phyloP scores from a whole-genome alignment of 768 basidiomycete genomes.

The Podaxis mareebaensis region DNA sequence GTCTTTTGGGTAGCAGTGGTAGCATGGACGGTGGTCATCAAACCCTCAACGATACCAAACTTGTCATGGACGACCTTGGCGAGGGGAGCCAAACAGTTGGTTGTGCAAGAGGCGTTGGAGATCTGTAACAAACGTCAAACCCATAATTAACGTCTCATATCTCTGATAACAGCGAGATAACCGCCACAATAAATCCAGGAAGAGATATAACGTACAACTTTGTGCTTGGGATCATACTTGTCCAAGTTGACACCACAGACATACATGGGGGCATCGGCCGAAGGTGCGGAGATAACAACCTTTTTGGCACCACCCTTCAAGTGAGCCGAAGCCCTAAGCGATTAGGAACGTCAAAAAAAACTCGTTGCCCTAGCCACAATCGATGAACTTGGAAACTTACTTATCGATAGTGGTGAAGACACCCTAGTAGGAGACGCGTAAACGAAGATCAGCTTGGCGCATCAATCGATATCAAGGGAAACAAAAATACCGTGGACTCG shows the following conservation, averaged over 20 bases:
- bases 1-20: slow-evolving; percentile 97
- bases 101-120: slow-evolving; percentile 99
- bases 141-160: slow-evolving; percentile 11
- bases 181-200: background rate
- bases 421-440: slow-evolving; percentile 52
- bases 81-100: slow-evolving; percentile 99
- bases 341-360: slow-evolving; percentile 15
- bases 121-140: slow-evolving; percentile 46
- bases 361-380: slow-evolving; percentile 9
- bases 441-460: slow-evolving; percentile 20
- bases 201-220: slow-evolving; percentile 57
- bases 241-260: slow-evolving; percentile 96
- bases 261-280: slow-evolving; percentile 95
- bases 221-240: slow-evolving; percentile 83
- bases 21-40: slow-evolving; percentile 99
- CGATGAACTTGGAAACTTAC: slow-evolving; percentile 32
- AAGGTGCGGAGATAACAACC: slow-evolving; percentile 98
- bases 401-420: slow-evolving; percentile 97
- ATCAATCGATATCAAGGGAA: slow-evolving; percentile 14
- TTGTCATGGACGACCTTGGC: slow-evolving; percentile 99
- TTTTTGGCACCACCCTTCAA: slow-evolving; percentile 99
- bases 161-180: background rate
- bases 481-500: slow-evolving; percentile 80
- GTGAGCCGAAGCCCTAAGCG: slow-evolving; percentile 77
- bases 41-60: slow-evolving; percentile 92